Evolutionary conservation across 352 stramenopile genomes (phyloP), one percentile per base, ranked within the genome.

Genomic region (Achlya hypogyna): DNA sequence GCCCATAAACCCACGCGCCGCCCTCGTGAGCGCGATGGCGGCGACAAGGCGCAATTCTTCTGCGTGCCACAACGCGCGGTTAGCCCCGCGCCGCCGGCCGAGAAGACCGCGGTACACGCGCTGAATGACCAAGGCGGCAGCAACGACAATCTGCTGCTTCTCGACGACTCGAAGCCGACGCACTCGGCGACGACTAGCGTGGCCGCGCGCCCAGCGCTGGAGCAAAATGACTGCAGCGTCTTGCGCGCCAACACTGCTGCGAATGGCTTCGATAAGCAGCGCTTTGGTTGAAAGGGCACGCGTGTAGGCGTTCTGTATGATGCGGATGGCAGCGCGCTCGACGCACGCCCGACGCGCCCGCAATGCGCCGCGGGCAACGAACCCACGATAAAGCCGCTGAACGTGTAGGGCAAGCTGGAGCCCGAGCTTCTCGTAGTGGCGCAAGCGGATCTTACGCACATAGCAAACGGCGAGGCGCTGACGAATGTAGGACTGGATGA

Each of bases 1-100:
- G 6, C 68, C 77, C 0, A 90, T 69, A 62, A 88, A 88, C 0
- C 79, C 82, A 3, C 79, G 78, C 0, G 79, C 75, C 40, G 88
- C 73, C 0, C 82, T 75, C 0, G 76, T 87, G 16, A 82, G 43
- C 22, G n/a, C 51, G 4, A 67, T 58, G 2, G 60, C 38, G 5
- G 60, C 42, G 32, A 67, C 42, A 22, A 56, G 42, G 12, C 0
- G 23, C 0, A 59, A 18, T 25, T 54, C 60, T 20, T 28, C 60
- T 10, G 4, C 28, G 16, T 45, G 29, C 42, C 60, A 67, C 27
- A n/a, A n/a, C n/a, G 22, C 40, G n/a, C 60, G 60, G 31, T 18
- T 28, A 4, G 42, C n/a, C 25, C 42, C 59, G 20, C 43, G 14
- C 18, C n/a, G 69, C 8, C 77, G 70, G 0, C 76, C 78, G 9